These are phyloP conservation scores for Ascochyta fabae DNA, from an alignment of 2,329 filamentous ascomycete genomes.

Conservation along the genomic window DNA sequence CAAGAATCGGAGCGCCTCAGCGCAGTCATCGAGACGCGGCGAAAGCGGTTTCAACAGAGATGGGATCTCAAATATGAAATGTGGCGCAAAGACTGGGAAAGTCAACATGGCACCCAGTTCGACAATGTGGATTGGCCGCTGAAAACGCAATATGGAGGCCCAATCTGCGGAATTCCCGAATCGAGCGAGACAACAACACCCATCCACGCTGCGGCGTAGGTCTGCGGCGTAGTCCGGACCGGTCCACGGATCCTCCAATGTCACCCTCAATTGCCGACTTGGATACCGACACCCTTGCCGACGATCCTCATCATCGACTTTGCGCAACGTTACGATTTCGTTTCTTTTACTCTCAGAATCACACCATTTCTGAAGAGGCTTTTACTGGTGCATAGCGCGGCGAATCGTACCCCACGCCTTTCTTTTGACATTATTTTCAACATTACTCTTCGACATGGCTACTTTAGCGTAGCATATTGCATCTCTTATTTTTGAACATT, in stretches of 20 bases:
- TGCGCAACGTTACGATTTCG: constrained; percentile 4
- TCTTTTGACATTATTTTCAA: background rate
- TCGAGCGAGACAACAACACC: constrained; percentile 31
- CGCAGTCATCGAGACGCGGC: constrained; percentile 39
- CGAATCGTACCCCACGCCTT: background rate
- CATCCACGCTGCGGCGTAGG: constrained; percentile 18
- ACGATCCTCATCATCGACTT: constrained; percentile 1
- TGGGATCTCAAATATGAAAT: constrained; percentile 52
- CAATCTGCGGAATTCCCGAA: constrained; percentile 24
- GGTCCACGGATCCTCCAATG: constrained; percentile 5
- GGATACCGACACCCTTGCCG: constrained; percentile 11
- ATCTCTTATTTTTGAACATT: background rate
- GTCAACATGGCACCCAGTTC: constrained; percentile 34
- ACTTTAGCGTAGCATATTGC: background rate
- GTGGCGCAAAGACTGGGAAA: constrained; percentile 46
- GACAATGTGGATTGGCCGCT: constrained; percentile 43
- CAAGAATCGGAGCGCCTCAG: constrained; percentile 47
- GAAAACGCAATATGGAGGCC: constrained; percentile 17
- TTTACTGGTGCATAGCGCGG: constrained; percentile 15
- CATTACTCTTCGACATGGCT: background rate
- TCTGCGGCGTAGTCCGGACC: constrained; percentile 13
- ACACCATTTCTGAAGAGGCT: background rate
- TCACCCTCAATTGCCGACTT: constrained; percentile 10
- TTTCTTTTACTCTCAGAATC: background rate
- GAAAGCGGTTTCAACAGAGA: constrained; percentile 40